Base-by-base conservation (phyloP, 345 rosid genomes). In the Gossypium anomalum region DNA sequence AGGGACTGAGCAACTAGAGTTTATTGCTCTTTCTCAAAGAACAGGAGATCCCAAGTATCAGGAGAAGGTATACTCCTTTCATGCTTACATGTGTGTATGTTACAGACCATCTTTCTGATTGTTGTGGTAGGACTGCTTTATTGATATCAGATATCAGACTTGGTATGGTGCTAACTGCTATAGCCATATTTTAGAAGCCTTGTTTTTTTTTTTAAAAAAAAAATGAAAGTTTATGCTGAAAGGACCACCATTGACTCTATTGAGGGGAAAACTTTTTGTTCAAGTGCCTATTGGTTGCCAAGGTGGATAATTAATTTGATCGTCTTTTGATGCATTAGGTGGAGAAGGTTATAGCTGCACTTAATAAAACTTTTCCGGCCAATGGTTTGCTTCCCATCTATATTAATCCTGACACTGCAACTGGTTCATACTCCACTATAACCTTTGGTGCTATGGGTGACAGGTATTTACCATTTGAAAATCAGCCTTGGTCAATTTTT, bases 381-480 rank as follows among this genome's bases (percentile, higher is more conserved):
- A 93, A 96, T 81, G 99, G 98, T 79, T 84, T 96, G 79, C 97
- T 93, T 69, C 97, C 98, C 73, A 96, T 93, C 53, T 96, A 92
- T 81, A 85, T 96, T 75, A 84, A 79, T 84, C 97, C 97, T 48
- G 78, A 85, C 1, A 88, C 81, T 38, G 97, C 83, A 65, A 76
- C 79, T 16, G 81, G 90, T 64, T 80, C 99, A 7, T 84, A 85
- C 84, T 83, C 99, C 1, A 83, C 94, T 48, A 89, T 92, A 66
- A 96, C 99, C 75, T 96, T 93, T 80, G 99, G 99, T 82, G 98
- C 99, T 74, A 96, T 93, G 99, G 98, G 99, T 76, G 99, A 96
- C 78, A 93, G 99, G 99, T 96, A 83, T 75, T 60, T 48, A 10
- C 49, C 19, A 65, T 66, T 74, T 75, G 7, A 73, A 20, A 13